A percentile compares a stretch with the other conserved stretches of the same genome.
phyloP scores from a whole-genome alignment of 371 early-diverging fungal genomes.

The Dichotomocladium elegans region DNA sequence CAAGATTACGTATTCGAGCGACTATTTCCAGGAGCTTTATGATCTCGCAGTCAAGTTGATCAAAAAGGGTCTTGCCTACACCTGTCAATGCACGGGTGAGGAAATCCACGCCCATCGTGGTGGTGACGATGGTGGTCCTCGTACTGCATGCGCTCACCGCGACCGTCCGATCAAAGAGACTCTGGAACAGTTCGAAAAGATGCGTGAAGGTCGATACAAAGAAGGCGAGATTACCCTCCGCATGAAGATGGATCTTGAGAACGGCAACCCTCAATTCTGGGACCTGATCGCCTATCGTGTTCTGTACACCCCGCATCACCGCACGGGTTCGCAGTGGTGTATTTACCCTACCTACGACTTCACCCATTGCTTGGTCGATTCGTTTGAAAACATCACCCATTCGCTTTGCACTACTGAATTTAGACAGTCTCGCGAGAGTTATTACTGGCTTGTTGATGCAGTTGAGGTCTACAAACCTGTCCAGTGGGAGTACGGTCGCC shows the following conservation, averaged over 20 bases:
- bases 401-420: slow-evolving; percentile 99
- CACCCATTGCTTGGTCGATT: slow-evolving; percentile 98
- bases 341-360: slow-evolving; percentile 99
- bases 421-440: slow-evolving; percentile 90
- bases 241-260: slow-evolving; percentile 98
- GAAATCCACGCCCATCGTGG: slow-evolving; percentile 93
- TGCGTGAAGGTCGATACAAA: slow-evolving; percentile 96
- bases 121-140: slow-evolving; percentile 83
- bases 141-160: slow-evolving; percentile 91
- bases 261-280: slow-evolving; percentile 99
- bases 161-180: slow-evolving; percentile 94
- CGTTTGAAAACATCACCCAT: slow-evolving; percentile 99
- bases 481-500: slow-evolving; percentile 99
- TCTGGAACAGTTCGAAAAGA: slow-evolving; percentile 91
- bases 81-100: slow-evolving; percentile 96
- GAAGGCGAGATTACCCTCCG: slow-evolving; percentile 94
- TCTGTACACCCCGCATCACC: slow-evolving; percentile 87
- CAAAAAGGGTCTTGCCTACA: slow-evolving; percentile 92
- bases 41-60: slow-evolving; percentile 92
- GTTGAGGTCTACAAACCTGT: slow-evolving; percentile 99
- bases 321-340: slow-evolving; percentile 93
- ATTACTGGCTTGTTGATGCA: slow-evolving; percentile 99
- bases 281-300: slow-evolving; percentile 99
- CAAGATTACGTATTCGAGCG: slow-evolving; percentile 95
- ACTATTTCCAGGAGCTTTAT: slow-evolving; percentile 95